Evolutionary conservation across 768 basidiomycete genomes (phyloP).

Genomic region (Mycena vitilis): DNA sequence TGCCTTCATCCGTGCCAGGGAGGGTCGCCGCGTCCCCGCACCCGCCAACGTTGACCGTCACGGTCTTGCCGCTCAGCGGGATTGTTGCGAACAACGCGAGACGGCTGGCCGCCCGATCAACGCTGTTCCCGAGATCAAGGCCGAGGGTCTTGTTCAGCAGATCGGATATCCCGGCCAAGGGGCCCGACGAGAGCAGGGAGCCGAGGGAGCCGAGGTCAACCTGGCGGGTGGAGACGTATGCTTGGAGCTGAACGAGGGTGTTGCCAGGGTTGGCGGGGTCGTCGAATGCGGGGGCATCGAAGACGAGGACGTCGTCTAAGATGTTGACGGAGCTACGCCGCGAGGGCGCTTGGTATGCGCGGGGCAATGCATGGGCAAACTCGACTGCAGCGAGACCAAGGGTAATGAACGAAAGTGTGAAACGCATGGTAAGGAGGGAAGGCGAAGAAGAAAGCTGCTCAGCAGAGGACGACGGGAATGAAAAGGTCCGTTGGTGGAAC

Average conservation of each 20-base stretch:
- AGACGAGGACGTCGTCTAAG: slow-evolving; percentile 50
- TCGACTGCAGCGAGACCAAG: slow-evolving; percentile 29
- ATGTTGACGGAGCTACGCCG: slow-evolving; percentile 36
- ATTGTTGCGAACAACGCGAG: slow-evolving; percentile 49
- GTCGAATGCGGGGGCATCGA: slow-evolving; percentile 54
- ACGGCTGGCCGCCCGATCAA: slow-evolving; percentile 44
- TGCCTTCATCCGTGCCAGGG: slow-evolving; percentile 47
- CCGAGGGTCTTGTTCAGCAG: slow-evolving; percentile 43
- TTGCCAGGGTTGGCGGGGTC: slow-evolving; percentile 47
- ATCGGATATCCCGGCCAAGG: slow-evolving; percentile 35
- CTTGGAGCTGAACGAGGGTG: slow-evolving; percentile 47
- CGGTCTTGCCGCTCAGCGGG: slow-evolving; percentile 47
- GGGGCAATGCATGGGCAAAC: slow-evolving; percentile 27
- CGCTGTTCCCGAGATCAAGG: slow-evolving; percentile 45
- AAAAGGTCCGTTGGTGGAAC: slow-evolving; percentile 18
- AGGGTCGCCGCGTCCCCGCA: slow-evolving; percentile 44
- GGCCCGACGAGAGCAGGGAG: too few relatives aligned
- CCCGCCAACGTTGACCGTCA: slow-evolving; percentile 46
- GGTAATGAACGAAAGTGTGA: slow-evolving; percentile 33
- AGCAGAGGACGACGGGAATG: slow-evolving; percentile 30
- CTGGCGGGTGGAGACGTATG: slow-evolving; percentile 50
- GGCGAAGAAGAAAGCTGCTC: slow-evolving; percentile 25
- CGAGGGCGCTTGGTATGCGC: slow-evolving; percentile 24
- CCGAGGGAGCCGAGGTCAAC: slow-evolving; percentile 40
- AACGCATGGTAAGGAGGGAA: slow-evolving; percentile 27